Evolutionary conservation across 169 alveolate species (phyloP), one percentile per base, ranked within the genome.

Genomic region (Cryptosporidium tyzzeri): DNA sequence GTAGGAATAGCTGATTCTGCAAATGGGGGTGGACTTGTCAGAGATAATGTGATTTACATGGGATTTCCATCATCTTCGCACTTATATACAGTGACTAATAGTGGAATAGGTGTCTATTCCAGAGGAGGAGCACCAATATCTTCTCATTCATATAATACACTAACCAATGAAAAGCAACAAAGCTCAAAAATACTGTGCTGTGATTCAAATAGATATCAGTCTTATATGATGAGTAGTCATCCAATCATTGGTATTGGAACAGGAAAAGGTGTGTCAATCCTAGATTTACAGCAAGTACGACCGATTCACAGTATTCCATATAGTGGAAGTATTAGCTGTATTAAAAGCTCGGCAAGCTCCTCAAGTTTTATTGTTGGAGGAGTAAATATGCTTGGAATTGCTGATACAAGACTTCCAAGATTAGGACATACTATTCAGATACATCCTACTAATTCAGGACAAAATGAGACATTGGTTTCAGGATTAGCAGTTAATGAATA

Each of bases 41-140:
- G 89, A 16, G 89, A 80, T 48, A 80, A 80, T 26, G 89, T 80
- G 55, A 41, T 80, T 44, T 48, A 62, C 70, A 31, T 80, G 39
- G 89, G 89, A 18, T 80, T 80, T 39, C 75, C 89, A 26, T 80
- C 89, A 10, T 39, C 75, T 33, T 80, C 89, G 12, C 89, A 80
- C 14, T n/a, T 80, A 10, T 80, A 62, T 48, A 80, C 89, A 3
- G 89, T 80, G 3, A 61, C 80, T 12, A 80, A 80, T 33, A 80
- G 69, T 31, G 89, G 89, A 18, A 67, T 80, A 3, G 89, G 89
- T 4, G 75, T 80, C 23, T 80, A 80, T 33, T 62, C 89, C 9
- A 80, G 89, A 44, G 89, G 89, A 23, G 89, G 89, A 35, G 75
- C 67, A 39, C 75, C 89, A 18, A 65, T 80, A 41, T 80, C 80